These are phyloP conservation scores for Ustulina deusta DNA, from an alignment of 2,329 filamentous ascomycete genomes.

Conservation along the genomic window DNA sequence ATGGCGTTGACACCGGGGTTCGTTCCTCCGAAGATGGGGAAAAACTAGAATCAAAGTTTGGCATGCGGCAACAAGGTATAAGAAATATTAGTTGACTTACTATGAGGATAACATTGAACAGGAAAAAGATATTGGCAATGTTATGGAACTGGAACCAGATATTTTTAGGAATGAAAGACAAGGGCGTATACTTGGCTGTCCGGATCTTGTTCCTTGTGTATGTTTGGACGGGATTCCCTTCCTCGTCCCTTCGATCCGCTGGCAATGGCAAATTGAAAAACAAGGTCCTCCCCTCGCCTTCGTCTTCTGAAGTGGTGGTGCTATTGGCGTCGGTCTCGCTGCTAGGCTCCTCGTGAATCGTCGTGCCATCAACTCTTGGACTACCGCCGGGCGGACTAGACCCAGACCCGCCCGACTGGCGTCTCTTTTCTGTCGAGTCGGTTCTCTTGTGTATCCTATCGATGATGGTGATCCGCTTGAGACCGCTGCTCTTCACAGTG, in stretches of 20 bases:
- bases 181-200: constrained; percentile 95
- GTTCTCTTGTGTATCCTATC: constrained; percentile 76
- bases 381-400: constrained; percentile 47
- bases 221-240: constrained; percentile 76
- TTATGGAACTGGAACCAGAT: constrained; percentile 99
- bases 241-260: constrained; percentile 78
- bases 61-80: constrained; percentile 1
- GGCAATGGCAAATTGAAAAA: constrained; percentile 92
- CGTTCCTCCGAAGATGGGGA: constrained; percentile 91
- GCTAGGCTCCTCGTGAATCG: constrained; percentile 50
- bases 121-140: constrained; percentile 97
- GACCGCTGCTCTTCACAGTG: constrained; percentile 77
- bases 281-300: constrained; percentile 67
- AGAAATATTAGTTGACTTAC: constrained; percentile 69
- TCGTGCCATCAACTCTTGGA: constrained; percentile 48
- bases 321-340: constrained; percentile 55
- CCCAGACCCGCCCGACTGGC: constrained; percentile 55
- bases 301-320: constrained; percentile 54
- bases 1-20: constrained; percentile 92
- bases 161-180: constrained; percentile 97
- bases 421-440: constrained; percentile 76
- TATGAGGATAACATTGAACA: constrained; percentile 93
- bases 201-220: constrained; percentile 96
- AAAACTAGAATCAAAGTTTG: constrained; percentile 72
- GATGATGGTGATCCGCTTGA: constrained; percentile 86